A percentile compares a stretch with the other conserved stretches of the same genome.
Evolutionary conservation across 73 alveolate species (phyloP).

Genomic region (Uronychia binucleata): DNA sequence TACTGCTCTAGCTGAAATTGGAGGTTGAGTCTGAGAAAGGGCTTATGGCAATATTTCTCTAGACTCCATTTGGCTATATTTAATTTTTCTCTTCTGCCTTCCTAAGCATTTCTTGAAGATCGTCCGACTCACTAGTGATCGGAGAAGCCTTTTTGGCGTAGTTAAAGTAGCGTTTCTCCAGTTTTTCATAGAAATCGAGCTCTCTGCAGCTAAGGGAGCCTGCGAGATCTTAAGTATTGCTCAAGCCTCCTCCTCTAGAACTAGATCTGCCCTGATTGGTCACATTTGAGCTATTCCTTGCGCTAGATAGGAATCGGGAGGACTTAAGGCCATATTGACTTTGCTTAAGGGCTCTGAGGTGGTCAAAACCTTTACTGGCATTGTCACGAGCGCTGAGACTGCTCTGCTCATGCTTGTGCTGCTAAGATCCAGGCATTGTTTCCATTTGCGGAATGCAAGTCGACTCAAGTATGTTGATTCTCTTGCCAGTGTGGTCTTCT

Average conservation of each 20-base stretch:
- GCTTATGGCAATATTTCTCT: too few species aligned
- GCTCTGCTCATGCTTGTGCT: too few species aligned
- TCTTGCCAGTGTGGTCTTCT: too few species aligned
- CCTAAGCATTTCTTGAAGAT: background rate
- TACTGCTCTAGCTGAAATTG: background rate
- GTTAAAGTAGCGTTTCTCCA: background rate
- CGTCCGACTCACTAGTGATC: background rate
- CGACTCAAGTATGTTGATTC: too few species aligned
- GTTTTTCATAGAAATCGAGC: background rate
- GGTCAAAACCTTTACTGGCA: too few species aligned
- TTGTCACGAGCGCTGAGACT: too few species aligned
- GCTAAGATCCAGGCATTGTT: too few species aligned
- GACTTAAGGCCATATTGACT: background rate
- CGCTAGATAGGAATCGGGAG: background rate
- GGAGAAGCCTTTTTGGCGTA: background rate
- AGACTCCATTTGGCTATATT: background rate
- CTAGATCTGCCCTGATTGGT: background rate
- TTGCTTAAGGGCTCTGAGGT: background rate
- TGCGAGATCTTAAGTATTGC: background rate
- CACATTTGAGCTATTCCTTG: background rate
- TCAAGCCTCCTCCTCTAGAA: background rate
- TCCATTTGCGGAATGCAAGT: too few species aligned
- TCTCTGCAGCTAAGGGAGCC: background rate
- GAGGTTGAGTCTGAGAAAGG: too few species aligned
- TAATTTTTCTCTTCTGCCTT: background rate